A percentile compares a stretch with the other conserved stretches of the same genome.
Evolutionary conservation across 345 rosid genomes (phyloP).

Genomic region (Moricandia arvensis): DNA sequence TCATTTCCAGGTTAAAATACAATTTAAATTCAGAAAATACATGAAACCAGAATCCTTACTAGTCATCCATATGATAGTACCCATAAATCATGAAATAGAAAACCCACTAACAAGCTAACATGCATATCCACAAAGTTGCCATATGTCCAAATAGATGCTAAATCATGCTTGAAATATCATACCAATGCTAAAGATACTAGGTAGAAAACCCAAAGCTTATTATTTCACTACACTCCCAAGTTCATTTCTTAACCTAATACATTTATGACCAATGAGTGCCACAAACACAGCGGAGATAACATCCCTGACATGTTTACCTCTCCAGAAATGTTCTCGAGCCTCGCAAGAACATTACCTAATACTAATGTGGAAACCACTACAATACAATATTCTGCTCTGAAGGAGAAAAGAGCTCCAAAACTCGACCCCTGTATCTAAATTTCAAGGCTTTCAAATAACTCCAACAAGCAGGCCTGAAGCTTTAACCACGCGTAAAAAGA

Average conservation of each 20-base stretch:
- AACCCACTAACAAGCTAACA: background rate
- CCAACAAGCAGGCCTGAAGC: background rate
- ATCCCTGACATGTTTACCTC: background rate
- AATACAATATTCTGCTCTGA: background rate
- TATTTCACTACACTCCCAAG: background rate
- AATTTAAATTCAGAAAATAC: background rate
- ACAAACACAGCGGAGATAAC: background rate
- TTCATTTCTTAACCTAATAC: background rate
- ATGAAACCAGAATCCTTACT: conserved; percentile 2
- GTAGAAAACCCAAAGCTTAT: background rate
- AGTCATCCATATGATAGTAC: background rate
- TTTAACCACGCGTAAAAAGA: background rate
- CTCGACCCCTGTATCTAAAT: background rate
- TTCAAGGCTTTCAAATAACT: background rate
- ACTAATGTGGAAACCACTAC: background rate
- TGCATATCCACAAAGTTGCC: conserved; percentile 10
- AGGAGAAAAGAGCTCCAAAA: background rate
- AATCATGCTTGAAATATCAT: background rate
- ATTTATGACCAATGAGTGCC: background rate
- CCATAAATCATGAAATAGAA: background rate
- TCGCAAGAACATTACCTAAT: conserved; percentile 2
- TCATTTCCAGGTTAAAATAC: background rate
- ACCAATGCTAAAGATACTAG: conserved; percentile 1
- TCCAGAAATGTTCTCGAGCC: conserved; percentile 11
- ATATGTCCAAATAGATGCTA: background rate